These are phyloP conservation scores for Arthroderma sp. DNA, from an alignment of 2,329 filamentous ascomycete species.

Conservation along the genomic window DNA sequence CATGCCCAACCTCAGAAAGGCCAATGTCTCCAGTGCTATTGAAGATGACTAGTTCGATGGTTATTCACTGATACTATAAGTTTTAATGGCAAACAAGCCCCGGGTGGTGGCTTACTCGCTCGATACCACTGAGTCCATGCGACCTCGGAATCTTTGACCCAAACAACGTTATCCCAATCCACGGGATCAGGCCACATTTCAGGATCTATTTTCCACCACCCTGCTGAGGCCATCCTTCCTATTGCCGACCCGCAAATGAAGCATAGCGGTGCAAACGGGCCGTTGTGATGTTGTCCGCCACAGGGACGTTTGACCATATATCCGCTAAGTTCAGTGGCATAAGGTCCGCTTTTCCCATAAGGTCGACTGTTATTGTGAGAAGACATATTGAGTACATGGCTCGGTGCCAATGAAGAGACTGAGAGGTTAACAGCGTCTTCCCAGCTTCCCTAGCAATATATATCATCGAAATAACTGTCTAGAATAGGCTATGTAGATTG, in stretches of 20 bases:
- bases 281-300: conserved; percentile 4
- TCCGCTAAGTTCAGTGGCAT: no score
- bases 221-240: background rate
- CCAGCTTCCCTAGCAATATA: no score
- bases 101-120: background rate
- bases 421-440: no score
- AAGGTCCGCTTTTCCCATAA: no score
- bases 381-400: no score
- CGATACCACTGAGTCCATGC: background rate
- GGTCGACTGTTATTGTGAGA: no score
- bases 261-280: background rate
- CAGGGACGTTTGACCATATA: background rate
- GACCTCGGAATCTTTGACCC: background rate
- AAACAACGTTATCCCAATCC: background rate
- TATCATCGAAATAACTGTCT: no score
- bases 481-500: no score
- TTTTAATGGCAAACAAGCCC: background rate
- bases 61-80: no score
- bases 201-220: background rate
- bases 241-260: background rate
- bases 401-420: no score
- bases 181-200: no score
- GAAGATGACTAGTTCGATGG: background rate
- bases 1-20: conserved; percentile 1
- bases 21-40: background rate